Evolutionary conservation across 306 rosid genomes (phyloP), one percentile per base, ranked within the genome.

Genomic region (Lathyrus oleraceus): DNA sequence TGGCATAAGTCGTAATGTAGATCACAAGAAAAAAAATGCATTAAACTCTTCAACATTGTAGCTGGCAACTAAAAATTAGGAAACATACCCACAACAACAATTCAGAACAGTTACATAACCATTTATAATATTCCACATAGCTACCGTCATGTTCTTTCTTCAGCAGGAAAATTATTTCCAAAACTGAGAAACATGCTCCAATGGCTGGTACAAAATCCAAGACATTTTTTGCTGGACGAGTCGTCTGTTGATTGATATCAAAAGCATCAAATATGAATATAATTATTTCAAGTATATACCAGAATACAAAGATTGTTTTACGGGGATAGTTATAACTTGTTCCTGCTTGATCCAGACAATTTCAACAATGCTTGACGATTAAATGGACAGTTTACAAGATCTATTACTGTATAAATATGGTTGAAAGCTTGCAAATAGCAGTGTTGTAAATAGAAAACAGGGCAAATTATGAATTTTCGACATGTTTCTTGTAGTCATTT

Each of bases 11-110:
- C 44, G 76, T n/a, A 23, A 76, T 58, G 81, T 62, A 77, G 45
- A 57, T 36, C 32, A 42, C 57, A 51, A 19, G 23, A 39, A 64
- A 57, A 45, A 23, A 59, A 62, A 64, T 49, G 62, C 43, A 16
- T 38, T 38, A 60, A 28, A 65, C 35, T 23, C 21, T 52, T 8
- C 32, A 70, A 51, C 48, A 67, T 48, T 43, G 66, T 58, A 58
- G 16, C 67, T 7, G 47, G 15, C 48, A 52, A 10, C 51, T 23
- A 25, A 62, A 77, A 72, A 12, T 35, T 61, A 65, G 17, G 42
- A 72, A 75, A 52, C 91, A 78, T 85, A 90, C 98, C 98, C 98
- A 94, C 69, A 84, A 76, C 32, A 87, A 83, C 83, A 88, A 83
- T 65, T 81, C 87, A 53, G 98, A 88, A 73, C 88, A 83, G 81